Conservation (phyloP, 1,284 basidiomycete species). For the Cryptococcus hybrid region DNA sequence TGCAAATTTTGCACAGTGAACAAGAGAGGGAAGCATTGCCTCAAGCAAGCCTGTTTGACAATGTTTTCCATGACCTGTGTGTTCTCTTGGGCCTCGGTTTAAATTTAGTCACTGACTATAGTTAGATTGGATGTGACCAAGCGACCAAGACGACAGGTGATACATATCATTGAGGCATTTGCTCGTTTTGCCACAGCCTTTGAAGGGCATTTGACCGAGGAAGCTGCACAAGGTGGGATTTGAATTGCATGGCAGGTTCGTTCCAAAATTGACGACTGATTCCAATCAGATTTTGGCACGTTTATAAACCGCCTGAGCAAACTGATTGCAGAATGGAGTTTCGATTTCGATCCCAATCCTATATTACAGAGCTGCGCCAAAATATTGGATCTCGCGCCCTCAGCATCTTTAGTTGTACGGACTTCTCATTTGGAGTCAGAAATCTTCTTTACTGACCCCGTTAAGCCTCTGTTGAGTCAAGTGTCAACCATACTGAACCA, state of each 20-base stretch:
- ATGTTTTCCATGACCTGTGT: conserved; percentile 19
- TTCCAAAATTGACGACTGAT: neutral
- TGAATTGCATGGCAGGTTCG: neutral
- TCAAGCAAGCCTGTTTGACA: conserved; percentile 15
- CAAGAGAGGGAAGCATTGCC: conserved; percentile 2
- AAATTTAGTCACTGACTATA: neutral
- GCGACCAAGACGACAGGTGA: conserved; percentile 19
- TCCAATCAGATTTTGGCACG: conserved; percentile 20
- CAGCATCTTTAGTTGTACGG: neutral
- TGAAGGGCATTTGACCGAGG: conserved; percentile 20
- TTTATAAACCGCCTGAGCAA: conserved; percentile 36
- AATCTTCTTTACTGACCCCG: neutral
- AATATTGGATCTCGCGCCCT: conserved; percentile 17
- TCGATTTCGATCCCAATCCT: conserved; percentile 35
- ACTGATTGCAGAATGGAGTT: conserved; percentile 34
- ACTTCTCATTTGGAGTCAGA: neutral
- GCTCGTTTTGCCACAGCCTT: conserved; percentile 13
- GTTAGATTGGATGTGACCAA: conserved; percentile 29
- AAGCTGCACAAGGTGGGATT: conserved; percentile 24
- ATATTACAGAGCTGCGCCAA: conserved; percentile 17
- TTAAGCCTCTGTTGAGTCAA: conserved; percentile 29
- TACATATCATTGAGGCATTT: conserved; percentile 25
- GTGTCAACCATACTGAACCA: conserved; percentile 33
- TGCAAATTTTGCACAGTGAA: conserved; percentile 15
- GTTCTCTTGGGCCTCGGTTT: neutral